phyloP scores from a whole-genome alignment of 495 filamentous ascomycete genomes.

The Hypoxylon lienhwacheense region DNA sequence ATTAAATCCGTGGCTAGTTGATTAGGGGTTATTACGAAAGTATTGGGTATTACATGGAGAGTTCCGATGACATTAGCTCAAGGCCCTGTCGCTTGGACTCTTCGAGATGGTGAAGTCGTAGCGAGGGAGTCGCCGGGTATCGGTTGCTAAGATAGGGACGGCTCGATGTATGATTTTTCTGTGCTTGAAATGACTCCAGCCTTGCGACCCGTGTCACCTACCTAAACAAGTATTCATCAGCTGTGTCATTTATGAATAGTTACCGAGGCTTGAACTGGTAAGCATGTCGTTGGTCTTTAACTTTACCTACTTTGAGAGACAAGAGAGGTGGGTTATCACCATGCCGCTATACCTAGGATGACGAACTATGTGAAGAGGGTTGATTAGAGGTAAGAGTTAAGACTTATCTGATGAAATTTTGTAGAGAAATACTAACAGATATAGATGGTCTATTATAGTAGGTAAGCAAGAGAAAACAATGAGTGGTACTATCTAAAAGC shows the following conservation, averaged over 20 bases:
- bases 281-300: no score
- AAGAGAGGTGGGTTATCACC: not conserved
- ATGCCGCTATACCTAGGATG: not conserved
- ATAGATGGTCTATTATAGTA: no score
- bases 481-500: no score
- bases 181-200: not conserved
- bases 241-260: not conserved
- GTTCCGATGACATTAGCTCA: not conserved
- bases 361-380: not conserved
- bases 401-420: not conserved
- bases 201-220: not conserved
- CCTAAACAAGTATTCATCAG: not conserved
- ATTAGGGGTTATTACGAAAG: no score
- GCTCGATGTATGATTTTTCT: not conserved
- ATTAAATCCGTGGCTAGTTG: no score
- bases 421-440: no score
- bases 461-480: no score
- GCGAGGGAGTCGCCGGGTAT: not conserved
- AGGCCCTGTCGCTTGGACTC: not conserved
- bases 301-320: no score
- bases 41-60: not conserved
- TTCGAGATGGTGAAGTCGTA: not conserved
- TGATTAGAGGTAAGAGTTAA: not conserved
- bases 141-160: not conserved
- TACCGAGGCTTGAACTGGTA: not conserved